Percentiles rank a stretch among this genome's conserved stretches.
Conservation (phyloP, 768 basidiomycete genomes). For the Collybiopsis luxurians region DNA sequence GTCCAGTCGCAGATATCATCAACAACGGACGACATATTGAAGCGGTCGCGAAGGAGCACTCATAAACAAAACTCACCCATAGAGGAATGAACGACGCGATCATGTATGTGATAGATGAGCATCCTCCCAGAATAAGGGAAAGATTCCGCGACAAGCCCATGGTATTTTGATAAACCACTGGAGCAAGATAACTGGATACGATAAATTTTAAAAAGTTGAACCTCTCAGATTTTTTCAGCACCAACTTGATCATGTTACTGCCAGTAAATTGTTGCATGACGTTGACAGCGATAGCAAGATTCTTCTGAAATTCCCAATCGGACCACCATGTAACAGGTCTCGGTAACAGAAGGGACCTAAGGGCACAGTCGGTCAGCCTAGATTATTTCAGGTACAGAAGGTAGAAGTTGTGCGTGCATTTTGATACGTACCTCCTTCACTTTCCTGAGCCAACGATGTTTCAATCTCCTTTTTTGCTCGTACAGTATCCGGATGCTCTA, state of each 20-base stretch:
- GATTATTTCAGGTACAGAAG: too few relatives aligned
- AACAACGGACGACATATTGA: constrained; percentile 33
- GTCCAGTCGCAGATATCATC: constrained; percentile 34
- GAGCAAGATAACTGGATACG: constrained; percentile 30
- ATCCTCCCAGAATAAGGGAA: constrained; percentile 37
- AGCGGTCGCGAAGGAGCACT: too few relatives aligned
- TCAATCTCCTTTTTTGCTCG: constrained; percentile 34
- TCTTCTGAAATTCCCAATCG: constrained; percentile 34
- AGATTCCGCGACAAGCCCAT: constrained; percentile 38
- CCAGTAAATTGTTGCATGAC: constrained; percentile 44
- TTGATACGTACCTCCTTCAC: constrained; percentile 29
- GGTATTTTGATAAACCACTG: constrained; percentile 39
- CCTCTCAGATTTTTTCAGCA: not conserved
- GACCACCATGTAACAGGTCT: constrained; percentile 33
- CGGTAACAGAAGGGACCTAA: constrained; percentile 30
- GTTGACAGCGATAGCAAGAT: constrained; percentile 35
- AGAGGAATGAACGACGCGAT: constrained; percentile 39
- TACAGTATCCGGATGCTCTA: constrained; percentile 30
- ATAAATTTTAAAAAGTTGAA: not conserved
- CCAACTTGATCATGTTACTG: constrained; percentile 39
- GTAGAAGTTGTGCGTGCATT: too few relatives aligned
- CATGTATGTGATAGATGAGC: constrained; percentile 37
- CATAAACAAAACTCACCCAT: constrained; percentile 24
- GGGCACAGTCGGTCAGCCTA: too few relatives aligned
- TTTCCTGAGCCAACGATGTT: constrained; percentile 31